Evolutionary conservation across 2,329 filamentous ascomycete species (phyloP).

Genomic region (Venturia oleaginea): DNA sequence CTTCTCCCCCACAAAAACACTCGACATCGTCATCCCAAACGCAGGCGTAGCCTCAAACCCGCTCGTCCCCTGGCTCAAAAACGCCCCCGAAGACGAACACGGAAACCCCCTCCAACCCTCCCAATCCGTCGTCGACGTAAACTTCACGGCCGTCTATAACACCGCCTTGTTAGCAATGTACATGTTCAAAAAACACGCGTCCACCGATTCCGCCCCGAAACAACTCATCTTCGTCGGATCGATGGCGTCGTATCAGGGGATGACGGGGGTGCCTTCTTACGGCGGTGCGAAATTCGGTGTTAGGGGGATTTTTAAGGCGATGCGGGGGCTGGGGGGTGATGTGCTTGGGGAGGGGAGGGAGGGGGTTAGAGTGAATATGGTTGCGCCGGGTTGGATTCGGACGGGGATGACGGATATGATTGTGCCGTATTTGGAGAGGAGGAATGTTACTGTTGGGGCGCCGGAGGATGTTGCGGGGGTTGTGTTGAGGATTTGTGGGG

Average conservation of each 20-base stretch:
- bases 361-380: slow-evolving; percentile 1
- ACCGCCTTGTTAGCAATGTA: slow-evolving; percentile 20
- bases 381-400: slow-evolving; percentile 10
- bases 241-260: slow-evolving; percentile 22
- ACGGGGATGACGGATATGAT: neutral
- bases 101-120: slow-evolving; percentile 20
- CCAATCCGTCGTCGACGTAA: slow-evolving; percentile 17
- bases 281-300: slow-evolving; percentile 23
- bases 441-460: neutral
- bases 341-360: neutral
- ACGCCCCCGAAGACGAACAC: neutral
- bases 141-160: slow-evolving; percentile 18
- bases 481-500: slow-evolving; percentile 6
- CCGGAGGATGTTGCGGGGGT: slow-evolving; percentile 2
- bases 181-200: slow-evolving; percentile 22
- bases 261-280: slow-evolving; percentile 21
- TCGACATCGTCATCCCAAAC: slow-evolving; percentile 26
- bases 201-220: slow-evolving; percentile 5
- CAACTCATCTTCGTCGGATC: slow-evolving; percentile 21
- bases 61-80: neutral
- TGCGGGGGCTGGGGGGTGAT: slow-evolving; percentile 12
- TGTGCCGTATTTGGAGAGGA: neutral
- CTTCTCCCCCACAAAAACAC: slow-evolving; percentile 20
- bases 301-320: slow-evolving; percentile 21
- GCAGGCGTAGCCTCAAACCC: slow-evolving; percentile 20